phyloP scores from a whole-genome alignment of 257 asterid species.

The Sherardia arvensis region DNA sequence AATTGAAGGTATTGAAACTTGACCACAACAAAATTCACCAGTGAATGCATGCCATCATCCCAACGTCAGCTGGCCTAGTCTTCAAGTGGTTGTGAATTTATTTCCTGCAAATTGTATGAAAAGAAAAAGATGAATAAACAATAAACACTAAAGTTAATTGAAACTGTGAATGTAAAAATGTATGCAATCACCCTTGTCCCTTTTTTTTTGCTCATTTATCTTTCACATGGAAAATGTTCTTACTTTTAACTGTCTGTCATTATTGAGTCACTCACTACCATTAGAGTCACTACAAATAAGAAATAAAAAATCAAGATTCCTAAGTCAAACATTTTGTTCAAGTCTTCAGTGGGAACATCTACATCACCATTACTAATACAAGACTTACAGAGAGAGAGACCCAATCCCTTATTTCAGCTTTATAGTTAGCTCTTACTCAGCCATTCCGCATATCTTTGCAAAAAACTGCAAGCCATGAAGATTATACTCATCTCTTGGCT shows the following conservation, averaged over 20 bases:
- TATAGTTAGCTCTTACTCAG: not conserved
- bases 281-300: not conserved
- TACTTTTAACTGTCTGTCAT: not conserved
- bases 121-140: not conserved
- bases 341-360: not conserved
- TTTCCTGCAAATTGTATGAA: not conserved
- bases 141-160: not conserved
- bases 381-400: not conserved
- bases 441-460: not conserved
- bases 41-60: not conserved
- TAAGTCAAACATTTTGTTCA: not conserved
- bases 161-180: not conserved
- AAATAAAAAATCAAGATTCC: not conserved
- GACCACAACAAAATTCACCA: constrained; percentile 25
- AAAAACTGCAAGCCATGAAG: constrained; percentile 31
- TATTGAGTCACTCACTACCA: not conserved
- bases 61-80: not conserved
- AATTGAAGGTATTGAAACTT: constrained; percentile 26
- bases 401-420: not conserved
- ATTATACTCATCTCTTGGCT: constrained; percentile 27
- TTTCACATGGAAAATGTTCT: too few species aligned
- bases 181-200: not conserved
- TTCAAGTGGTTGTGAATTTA: not conserved
- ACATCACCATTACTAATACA: not conserved
- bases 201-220: not conserved